Percentiles rank a stretch among this genome's conserved stretches.
These are phyloP conservation scores for Mallotus repandus DNA, from an alignment of 441 rosid species.

Conservation along the genomic window DNA sequence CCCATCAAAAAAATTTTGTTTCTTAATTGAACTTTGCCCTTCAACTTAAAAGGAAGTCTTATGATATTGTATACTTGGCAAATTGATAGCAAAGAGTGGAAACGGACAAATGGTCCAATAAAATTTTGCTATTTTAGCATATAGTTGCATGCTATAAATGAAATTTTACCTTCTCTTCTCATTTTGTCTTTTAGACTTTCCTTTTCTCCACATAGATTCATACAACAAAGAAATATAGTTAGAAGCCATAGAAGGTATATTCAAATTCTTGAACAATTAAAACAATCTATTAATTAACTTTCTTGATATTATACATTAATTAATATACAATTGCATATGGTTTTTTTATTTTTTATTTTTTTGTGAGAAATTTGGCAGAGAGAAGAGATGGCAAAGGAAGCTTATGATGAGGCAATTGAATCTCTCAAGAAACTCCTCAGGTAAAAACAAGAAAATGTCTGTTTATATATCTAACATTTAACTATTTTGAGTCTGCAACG, in stretches of 20 bases:
- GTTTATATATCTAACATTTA: too few relatives aligned
- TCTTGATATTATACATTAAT: neutral
- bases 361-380: slow-evolving; percentile 39
- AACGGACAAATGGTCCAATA: neutral
- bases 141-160: too few relatives aligned
- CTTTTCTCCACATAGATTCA: neutral
- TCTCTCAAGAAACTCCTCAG: slow-evolving; percentile 80
- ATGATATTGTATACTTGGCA: slow-evolving; percentile 4
- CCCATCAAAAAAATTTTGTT: too few relatives aligned
- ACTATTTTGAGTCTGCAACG: too few relatives aligned
- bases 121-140: neutral
- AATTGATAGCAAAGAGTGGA: neutral
- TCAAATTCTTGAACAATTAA: too few relatives aligned
- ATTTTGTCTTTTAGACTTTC: neutral
- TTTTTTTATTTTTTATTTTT: neutral
- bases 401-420: slow-evolving; percentile 81
- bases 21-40: neutral
- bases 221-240: too few relatives aligned
- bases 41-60: too few relatives aligned
- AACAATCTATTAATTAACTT: too few relatives aligned
- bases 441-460: slow-evolving; percentile 27
- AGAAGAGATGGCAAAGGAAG: slow-evolving; percentile 67
- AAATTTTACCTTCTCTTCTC: neutral
- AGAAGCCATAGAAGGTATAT: too few relatives aligned
- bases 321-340: too few relatives aligned